Percentiles rank a stretch among this genome's conserved stretches.
Evolutionary conservation across 1,284 basidiomycete genomes (phyloP).

Genomic region (Volvariella surrecta): DNA sequence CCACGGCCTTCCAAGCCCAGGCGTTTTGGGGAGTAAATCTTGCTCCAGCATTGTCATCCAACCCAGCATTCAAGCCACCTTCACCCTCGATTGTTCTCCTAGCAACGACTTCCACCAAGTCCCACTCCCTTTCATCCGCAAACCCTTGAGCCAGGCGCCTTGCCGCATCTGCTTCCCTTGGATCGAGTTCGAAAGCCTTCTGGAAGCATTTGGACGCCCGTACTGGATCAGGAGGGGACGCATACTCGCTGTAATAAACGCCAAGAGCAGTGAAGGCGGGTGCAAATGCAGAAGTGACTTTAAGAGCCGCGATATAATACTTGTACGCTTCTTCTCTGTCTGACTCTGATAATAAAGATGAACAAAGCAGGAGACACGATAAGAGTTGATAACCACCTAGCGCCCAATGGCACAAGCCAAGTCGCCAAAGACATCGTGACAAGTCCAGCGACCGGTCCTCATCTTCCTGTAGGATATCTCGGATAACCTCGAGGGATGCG

Average conservation of each 20-base stretch:
- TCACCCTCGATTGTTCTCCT: conserved; percentile 90
- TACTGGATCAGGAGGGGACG: conserved; percentile 69
- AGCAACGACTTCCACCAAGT: conserved; percentile 90
- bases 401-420: conserved; percentile 76
- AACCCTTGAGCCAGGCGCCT: conserved; percentile 81
- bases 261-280: conserved; percentile 94
- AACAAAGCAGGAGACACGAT: background rate
- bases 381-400: conserved; percentile 50
- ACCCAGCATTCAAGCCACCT: conserved; percentile 64
- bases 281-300: conserved; percentile 72
- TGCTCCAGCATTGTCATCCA: conserved; percentile 33
- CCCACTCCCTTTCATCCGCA: conserved; percentile 93
- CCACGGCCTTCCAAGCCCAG: conserved; percentile 99
- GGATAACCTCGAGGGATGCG: conserved; percentile 41
- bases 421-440: conserved; percentile 78
- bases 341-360: background rate
- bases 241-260: conserved; percentile 75
- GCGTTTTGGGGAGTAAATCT: conserved; percentile 73
- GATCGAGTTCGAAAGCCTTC: conserved; percentile 96
- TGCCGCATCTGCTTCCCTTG: conserved; percentile 83
- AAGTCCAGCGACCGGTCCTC: conserved; percentile 43
- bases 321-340: conserved; percentile 62
- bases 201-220: conserved; percentile 96
- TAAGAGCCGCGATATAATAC: conserved; percentile 79
- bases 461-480: conserved; percentile 12